Percentiles rank a stretch among this genome's conserved stretches.
Conservation (phyloP, 441 rosid species). For the Daphne laureola region DNA sequence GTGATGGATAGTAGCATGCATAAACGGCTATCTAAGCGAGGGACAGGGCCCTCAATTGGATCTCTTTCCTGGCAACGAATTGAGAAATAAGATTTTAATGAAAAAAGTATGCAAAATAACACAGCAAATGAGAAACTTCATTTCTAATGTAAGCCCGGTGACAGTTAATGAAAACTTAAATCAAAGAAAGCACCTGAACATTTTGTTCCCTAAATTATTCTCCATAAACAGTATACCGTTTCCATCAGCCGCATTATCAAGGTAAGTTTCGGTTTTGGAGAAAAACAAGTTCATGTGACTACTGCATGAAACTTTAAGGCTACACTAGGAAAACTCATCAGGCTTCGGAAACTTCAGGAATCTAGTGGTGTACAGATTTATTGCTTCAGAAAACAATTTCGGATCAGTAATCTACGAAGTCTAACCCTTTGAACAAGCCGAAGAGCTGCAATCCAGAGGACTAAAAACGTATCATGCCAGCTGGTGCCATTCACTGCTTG, state of each 20-base stretch:
- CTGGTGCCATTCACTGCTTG: conserved; percentile 54
- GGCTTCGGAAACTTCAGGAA: conserved; percentile 1
- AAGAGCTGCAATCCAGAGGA: conserved; percentile 73
- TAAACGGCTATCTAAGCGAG: conserved; percentile 64
- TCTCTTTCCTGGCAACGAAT: conserved; percentile 49
- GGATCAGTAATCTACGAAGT: conserved; percentile 15
- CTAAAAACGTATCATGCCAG: conserved; percentile 70
- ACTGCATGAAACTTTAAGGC: conserved; percentile 1
- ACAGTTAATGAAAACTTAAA: conserved; percentile 6
- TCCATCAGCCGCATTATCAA: background rate
- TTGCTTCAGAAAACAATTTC: conserved; percentile 9
- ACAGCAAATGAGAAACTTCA: conserved; percentile 7
- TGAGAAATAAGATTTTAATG: conserved; percentile 9
- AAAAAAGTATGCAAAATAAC: conserved; percentile 11
- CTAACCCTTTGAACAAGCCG: conserved; percentile 83
- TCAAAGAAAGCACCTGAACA: conserved; percentile 8
- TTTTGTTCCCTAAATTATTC: conserved; percentile 4
- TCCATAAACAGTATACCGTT: background rate
- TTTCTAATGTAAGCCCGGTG: background rate
- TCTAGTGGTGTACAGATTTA: background rate
- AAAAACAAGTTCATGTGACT: background rate
- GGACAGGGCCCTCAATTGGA: conserved; percentile 74
- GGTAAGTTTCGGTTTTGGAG: background rate
- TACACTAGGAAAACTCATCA: background rate
- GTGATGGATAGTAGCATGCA: conserved; percentile 58